Conservation (phyloP, 2,329 filamentous ascomycete species). For the Colletotrichum filicis region DNA sequence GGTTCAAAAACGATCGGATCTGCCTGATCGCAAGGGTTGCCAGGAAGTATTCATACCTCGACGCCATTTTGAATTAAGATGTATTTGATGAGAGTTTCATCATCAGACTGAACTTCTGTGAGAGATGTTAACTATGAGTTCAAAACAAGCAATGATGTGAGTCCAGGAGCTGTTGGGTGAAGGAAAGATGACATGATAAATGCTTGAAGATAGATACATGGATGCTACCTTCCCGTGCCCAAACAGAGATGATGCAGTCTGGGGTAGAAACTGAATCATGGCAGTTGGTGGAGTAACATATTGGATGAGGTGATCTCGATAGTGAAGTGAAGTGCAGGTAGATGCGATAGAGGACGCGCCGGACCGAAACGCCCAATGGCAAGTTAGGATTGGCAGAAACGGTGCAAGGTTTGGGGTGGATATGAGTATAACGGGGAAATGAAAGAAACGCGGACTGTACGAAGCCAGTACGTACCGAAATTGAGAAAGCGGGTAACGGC, state of each 20-base stretch:
- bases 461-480: slow-evolving; percentile 17
- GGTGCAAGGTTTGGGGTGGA: not conserved
- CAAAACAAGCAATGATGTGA: not conserved
- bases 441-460: not conserved
- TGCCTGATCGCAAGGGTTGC: slow-evolving; percentile 6
- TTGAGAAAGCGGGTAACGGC: slow-evolving; percentile 19
- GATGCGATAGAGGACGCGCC: not conserved
- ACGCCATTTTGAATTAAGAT: slow-evolving; percentile 62
- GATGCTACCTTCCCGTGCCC: slow-evolving; percentile 30
- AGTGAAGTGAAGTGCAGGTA: not conserved
- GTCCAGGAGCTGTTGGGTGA: not conserved
- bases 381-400: not conserved
- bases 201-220: slow-evolving; percentile 4
- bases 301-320: slow-evolving; percentile 16
- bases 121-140: slow-evolving; percentile 5
- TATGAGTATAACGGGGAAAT: not conserved
- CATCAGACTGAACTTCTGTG: slow-evolving; percentile 29
- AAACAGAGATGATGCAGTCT: slow-evolving; percentile 32
- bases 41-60: slow-evolving; percentile 54
- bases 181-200: not conserved
- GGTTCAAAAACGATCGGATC: slow-evolving; percentile 37
- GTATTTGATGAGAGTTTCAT: slow-evolving; percentile 37
- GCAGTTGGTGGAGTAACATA: not conserved
- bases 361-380: slow-evolving; percentile 7
- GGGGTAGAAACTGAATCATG: slow-evolving; percentile 27